A percentile compares a stretch with the other conserved stretches of the same genome.
These are phyloP conservation scores for Kluyveromyces nonfermentans DNA, from an alignment of 805 yeast genomes.

Conservation along the genomic window DNA sequence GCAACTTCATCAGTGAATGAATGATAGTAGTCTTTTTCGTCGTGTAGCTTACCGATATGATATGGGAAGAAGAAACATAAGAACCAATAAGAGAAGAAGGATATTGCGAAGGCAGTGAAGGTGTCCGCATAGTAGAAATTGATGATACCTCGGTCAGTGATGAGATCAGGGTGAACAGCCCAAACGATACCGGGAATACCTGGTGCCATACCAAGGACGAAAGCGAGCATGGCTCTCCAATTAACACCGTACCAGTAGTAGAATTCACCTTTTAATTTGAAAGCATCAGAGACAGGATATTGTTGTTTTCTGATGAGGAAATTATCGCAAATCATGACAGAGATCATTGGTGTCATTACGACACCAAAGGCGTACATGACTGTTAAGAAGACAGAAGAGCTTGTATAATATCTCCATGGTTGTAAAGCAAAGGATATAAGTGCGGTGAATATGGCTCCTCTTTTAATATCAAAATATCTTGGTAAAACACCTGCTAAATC, in stretches of 20 bases:
- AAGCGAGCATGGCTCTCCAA: conserved; percentile 30
- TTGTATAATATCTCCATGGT: conserved; percentile 34
- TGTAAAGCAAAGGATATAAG: conserved; percentile 30
- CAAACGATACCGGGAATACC: conserved; percentile 41
- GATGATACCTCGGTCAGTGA: conserved; percentile 28
- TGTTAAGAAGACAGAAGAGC: conserved; percentile 29
- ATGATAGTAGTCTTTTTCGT: conserved; percentile 33
- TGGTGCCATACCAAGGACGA: conserved; percentile 34
- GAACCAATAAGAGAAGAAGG: conserved; percentile 32
- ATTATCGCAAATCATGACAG: conserved; percentile 35
- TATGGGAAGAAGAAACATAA: conserved; percentile 32
- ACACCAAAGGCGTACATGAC: conserved; percentile 34
- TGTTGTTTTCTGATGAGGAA: conserved; percentile 30
- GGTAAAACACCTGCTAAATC: conserved; percentile 35
- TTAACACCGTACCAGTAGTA: conserved; percentile 33
- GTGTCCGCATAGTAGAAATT: conserved; percentile 38
- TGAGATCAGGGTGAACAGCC: conserved; percentile 21
- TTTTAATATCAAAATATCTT: conserved; percentile 31
- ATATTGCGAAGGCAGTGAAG: conserved; percentile 33
- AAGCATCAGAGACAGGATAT: conserved; percentile 28
- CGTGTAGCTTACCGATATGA: conserved; percentile 28
- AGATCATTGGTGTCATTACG: conserved; percentile 32
- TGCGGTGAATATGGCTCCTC: conserved; percentile 33
- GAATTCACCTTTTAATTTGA: conserved; percentile 26
- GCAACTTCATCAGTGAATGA: conserved; percentile 32